Conservation (phyloP, 495 filamentous ascomycete genomes). For the Cladorrhinum samala region DNA sequence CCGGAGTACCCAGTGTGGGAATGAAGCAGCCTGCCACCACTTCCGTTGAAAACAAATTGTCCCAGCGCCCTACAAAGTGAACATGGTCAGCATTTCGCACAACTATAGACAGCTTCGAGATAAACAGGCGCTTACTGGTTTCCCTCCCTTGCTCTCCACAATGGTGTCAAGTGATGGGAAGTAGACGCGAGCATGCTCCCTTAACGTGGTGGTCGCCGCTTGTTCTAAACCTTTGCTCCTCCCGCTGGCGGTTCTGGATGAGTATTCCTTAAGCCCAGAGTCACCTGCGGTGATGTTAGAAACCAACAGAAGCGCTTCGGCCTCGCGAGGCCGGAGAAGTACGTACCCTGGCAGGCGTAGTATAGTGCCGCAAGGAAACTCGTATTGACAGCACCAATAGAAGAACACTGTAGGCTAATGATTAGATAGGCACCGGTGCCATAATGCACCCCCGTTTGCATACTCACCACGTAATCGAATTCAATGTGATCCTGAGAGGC, state of each 20-base stretch:
- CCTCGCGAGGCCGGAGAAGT: neutral
- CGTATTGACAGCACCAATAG: conserved; percentile 66
- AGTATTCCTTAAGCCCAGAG: conserved; percentile 51
- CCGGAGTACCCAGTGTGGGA: conserved; percentile 63
- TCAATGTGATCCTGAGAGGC: conserved; percentile 41
- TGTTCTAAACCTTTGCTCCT: conserved; percentile 30
- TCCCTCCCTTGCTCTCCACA: conserved; percentile 50
- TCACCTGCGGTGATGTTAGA: conserved; percentile 42
- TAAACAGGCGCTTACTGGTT: conserved; percentile 28
- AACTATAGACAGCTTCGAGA: neutral
- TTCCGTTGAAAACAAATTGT: conserved; percentile 70
- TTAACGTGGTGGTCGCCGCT: conserved; percentile 30
- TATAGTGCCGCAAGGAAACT: conserved; percentile 67
- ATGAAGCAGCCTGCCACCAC: conserved; percentile 60
- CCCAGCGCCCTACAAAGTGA: conserved; percentile 48
- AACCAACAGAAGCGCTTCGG: neutral
- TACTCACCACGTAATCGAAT: conserved; percentile 54
- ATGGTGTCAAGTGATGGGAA: conserved; percentile 80
- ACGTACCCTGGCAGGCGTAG: conserved; percentile 63
- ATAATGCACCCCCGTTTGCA: neutral
- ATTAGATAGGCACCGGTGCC: neutral
- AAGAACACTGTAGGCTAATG: conserved; percentile 54
- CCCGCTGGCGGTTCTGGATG: conserved; percentile 32
- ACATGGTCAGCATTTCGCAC: neutral
- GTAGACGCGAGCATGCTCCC: conserved; percentile 61